Base-by-base conservation (phyloP, 1,284 basidiomycete genomes). In the Tilletia horrida region DNA sequence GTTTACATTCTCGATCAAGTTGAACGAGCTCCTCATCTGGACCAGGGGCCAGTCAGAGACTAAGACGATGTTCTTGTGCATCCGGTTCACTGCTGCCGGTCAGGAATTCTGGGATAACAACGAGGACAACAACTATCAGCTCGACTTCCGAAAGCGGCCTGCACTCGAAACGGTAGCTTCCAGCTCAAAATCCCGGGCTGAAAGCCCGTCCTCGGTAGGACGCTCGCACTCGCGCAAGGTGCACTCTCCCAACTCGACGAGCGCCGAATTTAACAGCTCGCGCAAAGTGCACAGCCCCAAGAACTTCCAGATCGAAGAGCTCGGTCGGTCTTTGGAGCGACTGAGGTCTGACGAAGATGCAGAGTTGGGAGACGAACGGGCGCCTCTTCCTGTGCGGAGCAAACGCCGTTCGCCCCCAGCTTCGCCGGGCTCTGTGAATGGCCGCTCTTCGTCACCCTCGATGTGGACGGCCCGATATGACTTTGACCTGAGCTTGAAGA, bases 91-190 rank as follows among this genome's bases (percentile, higher is more conserved):
- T 14, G 87, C 89, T 27, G 86, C 84, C 2, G 91, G 90, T 0
- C 88, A 90, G 77, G 86, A 87, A 75, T 87, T 90, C 68, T 97
- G 95, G 94, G 94, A 97, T 83, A 95, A 93, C 84, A 96, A 97
- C 79, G 83, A 80, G 45, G 90, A 89, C 6, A 80, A 85, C 71
- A 92, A 97, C 81, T 97, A 94, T 82, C 85, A 88, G 70, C 87
- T 91, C 68, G 82, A 83, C 71, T 84, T 84, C 75, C 73, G 73
- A 52, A 81, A 78, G 73, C 71, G 76, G 16, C 68, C 57, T 59
- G 27, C 63, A 8, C 21, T 21, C 25, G 21, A 55, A 21, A 21
- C 50, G 50, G n/a, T 3, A 16, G 25, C n/a, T 7, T 25, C n/a
- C 21, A 7, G 27, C 6, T 61, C 40, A 1, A 14, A 42, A 14